Percentiles rank a stretch among this genome's conserved stretches.
phyloP scores from a whole-genome alignment of 257 asterid genomes.

The Nicotiana attenuata region DNA sequence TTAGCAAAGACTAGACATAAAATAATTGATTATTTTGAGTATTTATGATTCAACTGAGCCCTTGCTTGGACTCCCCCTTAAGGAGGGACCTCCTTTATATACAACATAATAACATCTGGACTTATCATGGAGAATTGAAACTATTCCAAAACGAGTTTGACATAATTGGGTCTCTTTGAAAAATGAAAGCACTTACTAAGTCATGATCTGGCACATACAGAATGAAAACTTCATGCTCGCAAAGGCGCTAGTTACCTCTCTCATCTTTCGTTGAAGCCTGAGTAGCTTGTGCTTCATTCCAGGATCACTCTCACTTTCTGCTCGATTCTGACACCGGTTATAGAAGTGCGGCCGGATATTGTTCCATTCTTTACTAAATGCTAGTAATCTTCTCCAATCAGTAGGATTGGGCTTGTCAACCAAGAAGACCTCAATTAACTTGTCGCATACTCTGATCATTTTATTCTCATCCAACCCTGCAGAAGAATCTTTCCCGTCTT shows the following conservation, averaged over 20 bases:
- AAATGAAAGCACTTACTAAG: background rate
- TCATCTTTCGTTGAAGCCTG: slow-evolving; percentile 79
- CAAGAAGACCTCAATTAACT: slow-evolving; percentile 76
- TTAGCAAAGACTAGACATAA: background rate
- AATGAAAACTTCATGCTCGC: slow-evolving; percentile 1
- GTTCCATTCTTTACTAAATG: slow-evolving; percentile 83
- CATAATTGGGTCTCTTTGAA: background rate
- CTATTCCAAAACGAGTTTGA: background rate
- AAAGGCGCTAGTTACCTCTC: slow-evolving; percentile 48
- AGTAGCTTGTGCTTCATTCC: slow-evolving; percentile 72
- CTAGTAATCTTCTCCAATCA: slow-evolving; percentile 83
- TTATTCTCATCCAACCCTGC: slow-evolving; percentile 46
- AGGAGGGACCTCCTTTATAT: background rate
- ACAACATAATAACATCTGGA: background rate
- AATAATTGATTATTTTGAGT: background rate
- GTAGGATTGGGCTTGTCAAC: slow-evolving; percentile 82
- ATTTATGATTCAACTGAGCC: background rate
- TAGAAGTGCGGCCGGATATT: slow-evolving; percentile 74
- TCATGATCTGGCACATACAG: background rate
- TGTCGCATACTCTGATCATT: slow-evolving; percentile 70
- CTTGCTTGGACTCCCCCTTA: background rate
- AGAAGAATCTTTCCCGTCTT: slow-evolving; percentile 23
- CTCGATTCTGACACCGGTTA: slow-evolving; percentile 63
- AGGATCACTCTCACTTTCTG: slow-evolving; percentile 66
- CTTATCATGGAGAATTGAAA: background rate